Conservation (phyloP, 1,284 basidiomycete genomes). For the Jaminaea rosea region DNA sequence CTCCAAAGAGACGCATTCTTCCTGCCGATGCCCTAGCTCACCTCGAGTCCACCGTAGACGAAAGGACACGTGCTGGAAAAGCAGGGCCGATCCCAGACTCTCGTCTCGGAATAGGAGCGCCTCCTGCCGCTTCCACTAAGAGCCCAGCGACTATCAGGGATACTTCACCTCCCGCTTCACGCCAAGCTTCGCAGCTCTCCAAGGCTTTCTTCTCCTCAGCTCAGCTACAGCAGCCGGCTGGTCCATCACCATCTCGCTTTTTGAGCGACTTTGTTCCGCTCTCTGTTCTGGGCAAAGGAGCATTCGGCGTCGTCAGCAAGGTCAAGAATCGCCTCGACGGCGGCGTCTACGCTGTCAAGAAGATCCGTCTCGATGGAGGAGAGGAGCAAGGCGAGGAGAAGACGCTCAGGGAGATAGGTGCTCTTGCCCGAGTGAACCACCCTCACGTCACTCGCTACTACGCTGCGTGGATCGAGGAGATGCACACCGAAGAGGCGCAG, state of each 20-base stretch:
- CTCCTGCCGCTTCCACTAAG: conserved; percentile 37
- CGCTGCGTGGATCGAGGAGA: conserved; percentile 45
- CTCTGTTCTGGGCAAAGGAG: conserved; percentile 63
- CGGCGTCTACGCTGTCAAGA: conserved; percentile 62
- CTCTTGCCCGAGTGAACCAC: conserved; percentile 75
- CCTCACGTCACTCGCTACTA: conserved; percentile 78
- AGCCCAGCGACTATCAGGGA: background rate
- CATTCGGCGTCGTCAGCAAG: conserved; percentile 88
- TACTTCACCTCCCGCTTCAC: conserved; percentile 1
- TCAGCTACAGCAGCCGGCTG: conserved; percentile 1
- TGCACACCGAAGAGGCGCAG: conserved; percentile 6
- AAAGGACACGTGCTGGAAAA: conserved; percentile 1
- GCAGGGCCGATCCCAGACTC: background rate
- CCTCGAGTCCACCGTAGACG: background rate
- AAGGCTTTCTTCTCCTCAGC: background rate
- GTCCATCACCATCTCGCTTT: conserved; percentile 32
- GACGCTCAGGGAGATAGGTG: conserved; percentile 85
- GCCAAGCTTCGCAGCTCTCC: conserved; percentile 6
- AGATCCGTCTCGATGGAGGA: conserved; percentile 66
- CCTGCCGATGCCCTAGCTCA: background rate
- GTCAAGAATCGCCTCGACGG: conserved; percentile 67
- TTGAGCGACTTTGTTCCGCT: conserved; percentile 46
- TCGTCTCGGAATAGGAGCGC: conserved; percentile 12
- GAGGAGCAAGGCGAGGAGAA: conserved; percentile 60
- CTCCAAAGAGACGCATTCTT: background rate